Evolutionary conservation across 768 basidiomycete species (phyloP), one percentile per base, ranked within the genome.

Genomic region (Auriscalpium orientale): DNA sequence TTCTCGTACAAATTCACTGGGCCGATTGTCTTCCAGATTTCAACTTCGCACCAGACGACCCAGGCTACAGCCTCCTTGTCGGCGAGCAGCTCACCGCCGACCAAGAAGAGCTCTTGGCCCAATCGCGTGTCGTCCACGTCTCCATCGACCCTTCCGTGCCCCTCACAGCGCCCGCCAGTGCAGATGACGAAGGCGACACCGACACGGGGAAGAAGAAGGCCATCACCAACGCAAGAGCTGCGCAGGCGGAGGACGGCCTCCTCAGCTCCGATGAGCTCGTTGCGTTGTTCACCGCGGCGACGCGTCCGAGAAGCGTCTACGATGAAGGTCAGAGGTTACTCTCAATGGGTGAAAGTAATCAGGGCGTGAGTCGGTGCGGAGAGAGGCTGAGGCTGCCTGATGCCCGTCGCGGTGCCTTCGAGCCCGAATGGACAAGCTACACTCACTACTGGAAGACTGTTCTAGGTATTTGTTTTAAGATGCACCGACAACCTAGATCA

Each of bases 361-460:
- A n/a, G 12, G n/a, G 48, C 1, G 13, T 54, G 8, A 45, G 34
- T 7, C 55, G 58, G 3, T 91, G 80, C 63, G 84, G 84, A 2
- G 67, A 70, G 47, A 72, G 87, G 61, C 67, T 74, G 1, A 61
- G 64, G 3, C 56, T 81, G 4, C 62, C 70, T n/a, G 35, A 66
- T 13, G 71, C 65, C 10, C 72, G 77, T 55, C 71, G 70, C 18
- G 91, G 91, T 4, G 74, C 70, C 11, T 70, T 79, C 66, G 91
- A 95, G 66, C 92, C 93, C 3, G 79, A 82, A 67, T 98, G 85
- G 74, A 95, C 94, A 38, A 90, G 87, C 66, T 95, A 87, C 65
- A 92, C 95, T 0, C 82, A 90, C 68, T 85, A 85, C 64, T 95
- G 91, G 91, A 81, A 88, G 64, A 72, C 86, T 9, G 86, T 87